These are phyloP conservation scores for Sugiyamaella sp. DNA, from an alignment of 1,139 yeast species.

Conservation along the genomic window DNA sequence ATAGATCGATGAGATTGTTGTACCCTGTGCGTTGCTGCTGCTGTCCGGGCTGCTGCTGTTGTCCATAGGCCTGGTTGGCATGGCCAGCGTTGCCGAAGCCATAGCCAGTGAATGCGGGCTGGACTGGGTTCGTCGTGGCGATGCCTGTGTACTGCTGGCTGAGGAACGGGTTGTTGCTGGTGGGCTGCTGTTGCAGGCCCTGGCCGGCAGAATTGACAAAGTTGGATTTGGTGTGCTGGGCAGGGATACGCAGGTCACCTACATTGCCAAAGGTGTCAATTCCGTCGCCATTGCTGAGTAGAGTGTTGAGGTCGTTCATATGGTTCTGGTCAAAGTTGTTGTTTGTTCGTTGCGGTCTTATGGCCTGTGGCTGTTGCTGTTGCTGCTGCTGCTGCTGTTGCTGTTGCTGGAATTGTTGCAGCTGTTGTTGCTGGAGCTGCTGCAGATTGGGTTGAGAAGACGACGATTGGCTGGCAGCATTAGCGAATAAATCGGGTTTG, in stretches of 20 bases:
- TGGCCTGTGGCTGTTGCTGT: slow-evolving; percentile 39
- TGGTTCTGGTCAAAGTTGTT: slow-evolving; percentile 33
- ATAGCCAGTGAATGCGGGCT: slow-evolving; percentile 81
- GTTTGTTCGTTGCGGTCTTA: slow-evolving; percentile 41
- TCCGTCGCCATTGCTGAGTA: slow-evolving; percentile 87
- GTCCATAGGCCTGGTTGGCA: slow-evolving; percentile 40
- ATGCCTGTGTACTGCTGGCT: slow-evolving; percentile 77
- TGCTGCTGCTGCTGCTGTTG: slow-evolving; percentile 42
- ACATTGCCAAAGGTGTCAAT: slow-evolving; percentile 95
- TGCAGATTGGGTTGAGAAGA: slow-evolving; percentile 25
- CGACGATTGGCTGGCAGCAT: slow-evolving; percentile 13
- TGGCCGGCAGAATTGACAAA: slow-evolving; percentile 87
- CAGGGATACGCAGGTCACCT: slow-evolving; percentile 87
- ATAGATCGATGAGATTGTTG: slow-evolving; percentile 39
- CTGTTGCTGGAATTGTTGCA: slow-evolving; percentile 41
- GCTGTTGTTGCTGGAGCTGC: slow-evolving; percentile 34
- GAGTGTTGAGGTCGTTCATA: slow-evolving; percentile 64
- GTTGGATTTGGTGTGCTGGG: slow-evolving; percentile 84
- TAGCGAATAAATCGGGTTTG: slow-evolving; percentile 39
- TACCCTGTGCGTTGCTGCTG: slow-evolving; percentile 21
- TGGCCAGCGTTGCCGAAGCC: slow-evolving; percentile 80
- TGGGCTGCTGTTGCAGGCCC: slow-evolving; percentile 47
- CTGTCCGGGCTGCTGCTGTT: slow-evolving; percentile 34
- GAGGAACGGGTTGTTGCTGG: slow-evolving; percentile 71
- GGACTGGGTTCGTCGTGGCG: slow-evolving; percentile 56